Conservation (phyloP, 768 basidiomycete species). For the Mycena vulgaris region DNA sequence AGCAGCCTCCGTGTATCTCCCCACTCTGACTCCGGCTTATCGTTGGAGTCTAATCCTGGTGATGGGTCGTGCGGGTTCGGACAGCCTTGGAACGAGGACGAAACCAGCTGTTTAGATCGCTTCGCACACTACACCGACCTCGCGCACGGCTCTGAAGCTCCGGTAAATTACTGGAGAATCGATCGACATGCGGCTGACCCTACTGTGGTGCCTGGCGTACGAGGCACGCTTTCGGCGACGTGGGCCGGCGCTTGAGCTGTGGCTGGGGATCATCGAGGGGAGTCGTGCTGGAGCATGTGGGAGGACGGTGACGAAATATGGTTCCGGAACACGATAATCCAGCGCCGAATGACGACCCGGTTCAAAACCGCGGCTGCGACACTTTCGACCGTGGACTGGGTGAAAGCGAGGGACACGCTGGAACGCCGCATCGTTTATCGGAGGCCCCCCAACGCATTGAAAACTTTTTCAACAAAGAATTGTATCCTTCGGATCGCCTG, state of each 20-base stretch:
- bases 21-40: too few species aligned
- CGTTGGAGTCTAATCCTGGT: too few species aligned
- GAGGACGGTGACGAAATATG: conserved; percentile 33
- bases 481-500: conserved; percentile 34
- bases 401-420: conserved; percentile 20
- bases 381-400: conserved; percentile 24
- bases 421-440: conserved; percentile 11
- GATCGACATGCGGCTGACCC: conserved; percentile 35
- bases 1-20: too few species aligned
- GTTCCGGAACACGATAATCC: conserved; percentile 24
- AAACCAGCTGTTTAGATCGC: too few species aligned
- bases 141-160: too few species aligned
- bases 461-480: conserved; percentile 16
- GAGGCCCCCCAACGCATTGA: not conserved
- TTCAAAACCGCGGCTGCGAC: not conserved
- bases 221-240: conserved; percentile 26
- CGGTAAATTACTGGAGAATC: too few species aligned
- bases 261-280: conserved; percentile 31
- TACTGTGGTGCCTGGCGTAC: conserved; percentile 35
- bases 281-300: conserved; percentile 32
- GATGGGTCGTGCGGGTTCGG: too few species aligned
- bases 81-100: too few species aligned
- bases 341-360: conserved; percentile 22
- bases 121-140: too few species aligned
- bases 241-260: conserved; percentile 28